Evolutionary conservation across 768 basidiomycete species (phyloP).

Genomic region (Lyophyllum atratum): DNA sequence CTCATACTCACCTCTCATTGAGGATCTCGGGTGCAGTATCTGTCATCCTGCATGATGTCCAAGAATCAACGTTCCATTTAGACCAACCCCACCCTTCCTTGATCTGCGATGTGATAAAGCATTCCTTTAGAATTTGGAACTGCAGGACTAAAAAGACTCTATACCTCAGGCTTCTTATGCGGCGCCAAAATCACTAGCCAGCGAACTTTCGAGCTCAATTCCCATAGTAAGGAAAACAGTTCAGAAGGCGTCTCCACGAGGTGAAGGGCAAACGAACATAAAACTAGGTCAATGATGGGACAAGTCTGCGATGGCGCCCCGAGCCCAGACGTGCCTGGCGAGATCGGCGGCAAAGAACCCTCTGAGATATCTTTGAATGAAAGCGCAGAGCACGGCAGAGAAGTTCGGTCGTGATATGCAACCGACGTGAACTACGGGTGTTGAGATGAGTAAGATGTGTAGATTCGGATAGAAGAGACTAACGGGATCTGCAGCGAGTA

Average conservation of each 20-base stretch:
- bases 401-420: slow-evolving; percentile 59
- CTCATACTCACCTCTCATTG: slow-evolving; percentile 42
- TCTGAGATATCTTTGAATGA: slow-evolving; percentile 66
- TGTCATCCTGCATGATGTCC: slow-evolving; percentile 43
- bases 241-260: slow-evolving; percentile 62
- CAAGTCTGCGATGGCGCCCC: not conserved
- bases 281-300: slow-evolving; percentile 53
- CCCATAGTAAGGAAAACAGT: slow-evolving; percentile 65
- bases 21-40: slow-evolving; percentile 46
- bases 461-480: slow-evolving; percentile 18
- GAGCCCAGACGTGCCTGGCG: slow-evolving; percentile 13
- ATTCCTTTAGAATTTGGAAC: not conserved
- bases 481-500: slow-evolving; percentile 56
- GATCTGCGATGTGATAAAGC: slow-evolving; percentile 39
- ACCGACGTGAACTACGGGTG: slow-evolving; percentile 54
- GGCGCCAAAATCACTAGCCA: slow-evolving; percentile 75
- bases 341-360: slow-evolving; percentile 46
- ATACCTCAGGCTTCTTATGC: slow-evolving; percentile 76
- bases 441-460: slow-evolving; percentile 1
- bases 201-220: slow-evolving; percentile 57
- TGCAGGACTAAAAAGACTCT: slow-evolving; percentile 1
- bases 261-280: slow-evolving; percentile 78
- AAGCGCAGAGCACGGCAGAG: slow-evolving; percentile 53
- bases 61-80: slow-evolving; percentile 57
- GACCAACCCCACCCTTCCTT: slow-evolving; percentile 69